Conservation (phyloP, 345 rosid species). For the Rhodomyrtus tomentosa region DNA sequence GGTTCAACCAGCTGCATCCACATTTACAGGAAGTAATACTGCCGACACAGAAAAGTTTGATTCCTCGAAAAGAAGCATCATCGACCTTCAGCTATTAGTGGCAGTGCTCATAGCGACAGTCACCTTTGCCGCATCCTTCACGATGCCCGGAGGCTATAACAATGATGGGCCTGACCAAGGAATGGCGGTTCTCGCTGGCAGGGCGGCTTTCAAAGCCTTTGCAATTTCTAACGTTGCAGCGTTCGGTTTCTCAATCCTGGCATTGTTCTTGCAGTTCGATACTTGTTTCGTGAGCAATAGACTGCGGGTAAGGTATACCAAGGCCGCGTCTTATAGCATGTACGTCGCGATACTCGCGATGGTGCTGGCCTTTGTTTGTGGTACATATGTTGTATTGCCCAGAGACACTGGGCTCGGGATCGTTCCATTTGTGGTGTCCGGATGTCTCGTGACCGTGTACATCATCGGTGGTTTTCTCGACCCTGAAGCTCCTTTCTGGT, state of each 20-base stretch:
- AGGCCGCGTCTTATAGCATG: background rate
- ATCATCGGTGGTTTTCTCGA: background rate
- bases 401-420: background rate
- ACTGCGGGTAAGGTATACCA: background rate
- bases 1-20: background rate
- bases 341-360: background rate
- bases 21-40: background rate
- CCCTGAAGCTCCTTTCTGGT: background rate
- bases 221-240: background rate
- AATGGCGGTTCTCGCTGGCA: background rate
- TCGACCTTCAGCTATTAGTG: background rate
- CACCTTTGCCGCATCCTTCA: background rate
- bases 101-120: background rate
- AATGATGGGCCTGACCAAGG: background rate
- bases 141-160: background rate
- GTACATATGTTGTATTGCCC: background rate
- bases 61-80: background rate
- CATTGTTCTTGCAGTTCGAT: background rate
- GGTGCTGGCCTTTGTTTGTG: background rate
- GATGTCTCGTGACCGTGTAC: background rate
- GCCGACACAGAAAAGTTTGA: background rate
- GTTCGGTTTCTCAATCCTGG: background rate
- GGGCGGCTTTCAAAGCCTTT: background rate
- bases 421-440: background rate
- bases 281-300: background rate